Conservation (phyloP, 805 yeast species). For the Starmerella potacharoeniae region DNA sequence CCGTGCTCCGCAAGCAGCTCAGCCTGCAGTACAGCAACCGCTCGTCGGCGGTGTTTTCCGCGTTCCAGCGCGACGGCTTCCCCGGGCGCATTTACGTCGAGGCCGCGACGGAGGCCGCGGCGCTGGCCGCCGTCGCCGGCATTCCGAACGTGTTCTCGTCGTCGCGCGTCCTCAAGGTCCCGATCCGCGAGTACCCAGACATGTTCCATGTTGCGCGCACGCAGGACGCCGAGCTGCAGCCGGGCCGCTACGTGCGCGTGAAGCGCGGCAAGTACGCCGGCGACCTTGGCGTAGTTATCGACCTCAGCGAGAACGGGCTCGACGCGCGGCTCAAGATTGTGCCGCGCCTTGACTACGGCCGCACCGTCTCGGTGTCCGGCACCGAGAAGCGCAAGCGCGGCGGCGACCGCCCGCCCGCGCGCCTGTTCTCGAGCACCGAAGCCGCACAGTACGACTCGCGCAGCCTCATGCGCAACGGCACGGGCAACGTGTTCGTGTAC, state of each 20-base stretch:
- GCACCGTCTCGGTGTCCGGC: constrained; percentile 29
- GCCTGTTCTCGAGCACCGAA: constrained; percentile 78
- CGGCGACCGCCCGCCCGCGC: constrained; percentile 67
- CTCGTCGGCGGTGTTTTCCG: constrained; percentile 77
- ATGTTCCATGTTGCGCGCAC: constrained; percentile 80
- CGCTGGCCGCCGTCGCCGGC: constrained; percentile 77
- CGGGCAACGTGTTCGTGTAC: constrained; percentile 49
- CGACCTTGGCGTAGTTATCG: constrained; percentile 86
- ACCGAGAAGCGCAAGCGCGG: constrained; percentile 44
- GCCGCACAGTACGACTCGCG: constrained; percentile 77
- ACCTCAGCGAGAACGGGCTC: constrained; percentile 84
- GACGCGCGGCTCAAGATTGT: constrained; percentile 89
- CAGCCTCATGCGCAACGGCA: constrained; percentile 45
- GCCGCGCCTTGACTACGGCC: constrained; percentile 88
- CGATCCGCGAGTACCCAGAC: constrained; percentile 91
- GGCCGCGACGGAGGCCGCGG: constrained; percentile 88
- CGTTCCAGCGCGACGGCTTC: constrained; percentile 88
- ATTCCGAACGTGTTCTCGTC: constrained; percentile 69
- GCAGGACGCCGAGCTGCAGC: constrained; percentile 74
- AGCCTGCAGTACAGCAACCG: constrained; percentile 62
- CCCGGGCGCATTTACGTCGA: constrained; percentile 87
- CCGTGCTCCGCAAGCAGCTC: constrained; percentile 69
- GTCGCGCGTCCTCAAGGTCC: constrained; percentile 67
- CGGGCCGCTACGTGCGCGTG: constrained; percentile 85
- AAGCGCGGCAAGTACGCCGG: constrained; percentile 86